These are phyloP conservation scores for Monosporascus sp. DNA, from an alignment of 2,329 filamentous ascomycete species.

Conservation along the genomic window DNA sequence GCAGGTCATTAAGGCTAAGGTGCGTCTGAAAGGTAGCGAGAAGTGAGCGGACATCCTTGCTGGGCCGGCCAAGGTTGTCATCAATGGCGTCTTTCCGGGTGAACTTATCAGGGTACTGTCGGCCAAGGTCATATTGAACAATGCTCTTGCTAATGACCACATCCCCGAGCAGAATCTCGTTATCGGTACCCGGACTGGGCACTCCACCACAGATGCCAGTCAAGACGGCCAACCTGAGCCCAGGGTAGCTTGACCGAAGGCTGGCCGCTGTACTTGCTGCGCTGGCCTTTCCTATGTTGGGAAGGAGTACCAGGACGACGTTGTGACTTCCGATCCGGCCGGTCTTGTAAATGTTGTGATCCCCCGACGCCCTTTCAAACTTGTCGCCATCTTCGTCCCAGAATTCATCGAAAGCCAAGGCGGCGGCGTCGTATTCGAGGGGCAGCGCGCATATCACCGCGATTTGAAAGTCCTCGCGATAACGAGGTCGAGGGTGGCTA, in stretches of 20 bases:
- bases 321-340: conserved; percentile 21
- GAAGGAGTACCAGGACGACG: conserved; percentile 24
- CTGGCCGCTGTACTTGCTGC: conserved; percentile 12
- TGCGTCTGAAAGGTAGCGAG: conserved; percentile 24
- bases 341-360: conserved; percentile 22
- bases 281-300: conserved; percentile 20
- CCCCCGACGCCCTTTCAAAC: conserved; percentile 17
- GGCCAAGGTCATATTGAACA: conserved; percentile 25
- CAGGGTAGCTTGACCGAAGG: conserved; percentile 10
- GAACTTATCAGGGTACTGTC: conserved; percentile 14
- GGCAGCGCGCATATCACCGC: conserved; percentile 27
- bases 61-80: conserved; percentile 16
- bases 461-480: conserved; percentile 17
- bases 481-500: no score
- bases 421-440: conserved; percentile 19
- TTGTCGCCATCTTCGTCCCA: conserved; percentile 15
- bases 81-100: conserved; percentile 14
- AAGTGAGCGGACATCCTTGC: conserved; percentile 16
- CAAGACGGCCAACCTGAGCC: conserved; percentile 11
- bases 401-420: conserved; percentile 17
- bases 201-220: conserved; percentile 17
- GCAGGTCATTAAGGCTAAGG: conserved; percentile 5
- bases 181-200: conserved; percentile 4
- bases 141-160: conserved; percentile 22
- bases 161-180: conserved; percentile 20